A percentile compares a stretch with the other conserved stretches of the same genome.
Conservation (phyloP, 768 basidiomycete genomes). For the Butyriboletus loyo region DNA sequence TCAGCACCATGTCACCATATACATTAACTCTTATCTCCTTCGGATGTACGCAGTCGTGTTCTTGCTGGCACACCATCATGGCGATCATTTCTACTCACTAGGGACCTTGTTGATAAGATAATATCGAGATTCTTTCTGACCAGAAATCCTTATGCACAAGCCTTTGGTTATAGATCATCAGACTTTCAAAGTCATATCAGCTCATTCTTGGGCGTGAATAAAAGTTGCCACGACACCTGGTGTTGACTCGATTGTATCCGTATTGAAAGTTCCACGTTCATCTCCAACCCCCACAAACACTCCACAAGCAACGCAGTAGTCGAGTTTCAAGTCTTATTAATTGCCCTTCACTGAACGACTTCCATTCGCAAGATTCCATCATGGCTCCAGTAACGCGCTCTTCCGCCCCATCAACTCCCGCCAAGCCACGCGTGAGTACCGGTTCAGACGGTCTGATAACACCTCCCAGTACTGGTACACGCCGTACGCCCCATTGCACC, state of each 20-base stretch:
- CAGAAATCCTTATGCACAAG: neutral
- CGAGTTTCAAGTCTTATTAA: neutral
- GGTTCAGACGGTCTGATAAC: constrained; percentile 11
- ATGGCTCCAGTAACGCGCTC: constrained; percentile 31
- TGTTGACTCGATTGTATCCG: neutral
- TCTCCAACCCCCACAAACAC: neutral
- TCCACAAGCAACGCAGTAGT: neutral
- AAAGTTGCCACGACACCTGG: neutral
- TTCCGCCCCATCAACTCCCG: constrained; percentile 30
- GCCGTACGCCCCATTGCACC: constrained; percentile 52
- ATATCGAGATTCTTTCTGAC: neutral
- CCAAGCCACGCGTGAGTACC: constrained; percentile 15
- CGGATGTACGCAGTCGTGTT: neutral
- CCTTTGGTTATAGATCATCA: neutral
- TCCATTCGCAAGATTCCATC: neutral
- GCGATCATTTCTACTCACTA: neutral
- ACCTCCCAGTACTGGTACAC: constrained; percentile 40
- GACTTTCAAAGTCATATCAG: neutral
- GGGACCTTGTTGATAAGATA: neutral
- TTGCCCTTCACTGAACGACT: neutral
- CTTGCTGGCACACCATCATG: neutral
- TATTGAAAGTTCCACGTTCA: neutral
- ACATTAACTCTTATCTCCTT: neutral
- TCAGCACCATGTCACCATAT: neutral
- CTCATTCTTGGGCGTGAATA: neutral